phyloP scores from a whole-genome alignment of 2,329 filamentous ascomycete genomes.

The Ceratocystis eucalypticola region DNA sequence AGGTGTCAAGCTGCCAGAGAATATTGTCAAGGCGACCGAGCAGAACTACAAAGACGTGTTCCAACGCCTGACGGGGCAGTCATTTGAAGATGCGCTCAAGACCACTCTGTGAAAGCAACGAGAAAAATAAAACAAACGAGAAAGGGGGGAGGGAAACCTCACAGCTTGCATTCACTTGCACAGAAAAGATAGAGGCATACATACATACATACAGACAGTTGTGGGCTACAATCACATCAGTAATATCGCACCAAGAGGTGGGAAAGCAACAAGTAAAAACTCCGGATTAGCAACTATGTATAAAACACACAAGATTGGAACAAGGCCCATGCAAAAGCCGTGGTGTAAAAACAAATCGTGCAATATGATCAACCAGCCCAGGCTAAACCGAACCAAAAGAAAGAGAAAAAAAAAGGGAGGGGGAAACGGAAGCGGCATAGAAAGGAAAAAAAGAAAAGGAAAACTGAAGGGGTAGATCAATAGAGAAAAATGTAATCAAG shows the following conservation, averaged over 20 bases:
- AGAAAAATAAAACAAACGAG: neutral
- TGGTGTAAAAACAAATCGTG: conserved; percentile 4
- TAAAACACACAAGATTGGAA: conserved; percentile 3
- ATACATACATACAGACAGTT: neutral
- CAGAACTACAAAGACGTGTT: conserved; percentile 66
- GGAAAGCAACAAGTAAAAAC: conserved; percentile 3
- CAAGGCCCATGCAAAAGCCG: neutral
- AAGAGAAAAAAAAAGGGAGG: neutral
- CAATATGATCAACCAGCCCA: conserved; percentile 8
- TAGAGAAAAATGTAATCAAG: neutral
- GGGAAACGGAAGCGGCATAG: neutral
- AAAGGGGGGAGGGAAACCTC: neutral
- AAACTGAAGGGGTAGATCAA: neutral
- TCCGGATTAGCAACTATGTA: conserved; percentile 5
- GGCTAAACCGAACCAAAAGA: conserved; percentile 6
- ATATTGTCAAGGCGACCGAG: conserved; percentile 54
- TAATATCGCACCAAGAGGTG: neutral
- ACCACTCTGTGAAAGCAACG: neutral
- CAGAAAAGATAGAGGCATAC: neutral
- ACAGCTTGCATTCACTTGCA: neutral
- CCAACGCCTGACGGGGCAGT: conserved; percentile 46
- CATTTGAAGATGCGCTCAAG: conserved; percentile 27
- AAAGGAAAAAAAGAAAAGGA: neutral
- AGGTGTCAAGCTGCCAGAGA: conserved; percentile 45
- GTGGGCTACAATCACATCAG: neutral